Base-by-base conservation (phyloP, 2,329 filamentous ascomycete genomes). In the Atkinsonella hypoxylon region DNA sequence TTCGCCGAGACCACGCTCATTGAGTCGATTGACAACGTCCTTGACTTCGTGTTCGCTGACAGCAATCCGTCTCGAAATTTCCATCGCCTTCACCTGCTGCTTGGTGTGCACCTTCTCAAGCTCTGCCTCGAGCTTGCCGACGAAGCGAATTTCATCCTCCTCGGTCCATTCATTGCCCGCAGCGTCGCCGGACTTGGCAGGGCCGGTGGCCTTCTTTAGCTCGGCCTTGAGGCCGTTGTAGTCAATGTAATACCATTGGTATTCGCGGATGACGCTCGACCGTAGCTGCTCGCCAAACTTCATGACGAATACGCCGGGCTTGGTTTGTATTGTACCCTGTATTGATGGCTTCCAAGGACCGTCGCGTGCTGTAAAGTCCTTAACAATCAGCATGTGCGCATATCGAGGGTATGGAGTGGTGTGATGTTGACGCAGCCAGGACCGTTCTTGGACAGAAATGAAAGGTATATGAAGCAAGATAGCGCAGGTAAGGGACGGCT, bases 31-130 rank as follows among this genome's bases (percentile, higher is more conserved):
- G 56, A 96, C 85, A 31, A 96, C 90, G 58, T 94, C 86, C 58
- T 80, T 83, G 57, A 98, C 93, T 66, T 97, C 93, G 63, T 82
- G 81, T 70, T 97, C 89, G 64, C 85, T 90, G 53, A 84, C 81
- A 59, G 86, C 83, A 60, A 98, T 97, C 55, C 91, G 82, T 52
- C 90, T 81, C 53, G 93, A 83, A 60, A 98, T 96, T 71, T 98
- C 93, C 67, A 93, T 88, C 58, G 89, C 87, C 77, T 97, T 97
- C 67, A 96, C 85, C 71, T 94, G 89, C 71, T 97, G 91, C 72
- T 97, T 97, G 51, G 86, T 91, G 66, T 94, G 94, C 54, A 98
- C 93, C 74, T 97, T 97, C 62, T 97, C 91, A 54, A 98, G 81
- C 74, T 98, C 91, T 53, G 79, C 76, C 71, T 98, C 91, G 49